A percentile compares a stretch with the other conserved stretches of the same genome.
These are phyloP conservation scores for Phytophthora ohioensis DNA, from an alignment of 352 stramenopile genomes.

Conservation along the genomic window DNA sequence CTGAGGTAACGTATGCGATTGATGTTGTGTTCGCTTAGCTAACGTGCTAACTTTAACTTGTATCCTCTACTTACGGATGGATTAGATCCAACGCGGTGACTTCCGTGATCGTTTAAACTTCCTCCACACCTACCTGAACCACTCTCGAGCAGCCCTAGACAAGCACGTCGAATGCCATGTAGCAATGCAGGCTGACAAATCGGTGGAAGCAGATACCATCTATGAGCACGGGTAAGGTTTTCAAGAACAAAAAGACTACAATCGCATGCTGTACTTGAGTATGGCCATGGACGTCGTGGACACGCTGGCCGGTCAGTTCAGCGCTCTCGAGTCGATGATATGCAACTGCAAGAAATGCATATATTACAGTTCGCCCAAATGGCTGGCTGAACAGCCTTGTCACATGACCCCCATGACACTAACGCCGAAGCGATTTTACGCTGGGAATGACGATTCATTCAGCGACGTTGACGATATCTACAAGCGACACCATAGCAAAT, in stretches of 20 bases:
- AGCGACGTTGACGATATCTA: no score
- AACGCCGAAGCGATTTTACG: no score
- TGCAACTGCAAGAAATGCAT: not conserved
- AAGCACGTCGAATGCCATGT: not conserved
- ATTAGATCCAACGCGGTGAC: not conserved
- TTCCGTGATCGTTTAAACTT: not conserved
- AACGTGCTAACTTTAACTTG: not conserved
- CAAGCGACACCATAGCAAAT: no score
- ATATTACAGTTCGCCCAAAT: not conserved
- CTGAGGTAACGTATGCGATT: conserved; percentile 1
- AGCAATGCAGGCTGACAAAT: not conserved
- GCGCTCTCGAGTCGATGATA: not conserved
- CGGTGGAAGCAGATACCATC: not conserved
- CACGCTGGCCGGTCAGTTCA: not conserved
- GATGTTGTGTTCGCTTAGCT: not conserved
- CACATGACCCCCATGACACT: no score
- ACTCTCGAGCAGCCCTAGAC: not conserved
- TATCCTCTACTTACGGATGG: not conserved
- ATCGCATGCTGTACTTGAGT: not conserved
- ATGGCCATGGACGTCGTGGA: not conserved
- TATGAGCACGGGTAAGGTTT: not conserved
- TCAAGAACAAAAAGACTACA: not conserved
- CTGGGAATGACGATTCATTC: no score
- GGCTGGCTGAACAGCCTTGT: not conserved
- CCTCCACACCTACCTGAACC: not conserved